These are phyloP conservation scores for Mycena pura DNA, from an alignment of 768 basidiomycete species.

Conservation along the genomic window DNA sequence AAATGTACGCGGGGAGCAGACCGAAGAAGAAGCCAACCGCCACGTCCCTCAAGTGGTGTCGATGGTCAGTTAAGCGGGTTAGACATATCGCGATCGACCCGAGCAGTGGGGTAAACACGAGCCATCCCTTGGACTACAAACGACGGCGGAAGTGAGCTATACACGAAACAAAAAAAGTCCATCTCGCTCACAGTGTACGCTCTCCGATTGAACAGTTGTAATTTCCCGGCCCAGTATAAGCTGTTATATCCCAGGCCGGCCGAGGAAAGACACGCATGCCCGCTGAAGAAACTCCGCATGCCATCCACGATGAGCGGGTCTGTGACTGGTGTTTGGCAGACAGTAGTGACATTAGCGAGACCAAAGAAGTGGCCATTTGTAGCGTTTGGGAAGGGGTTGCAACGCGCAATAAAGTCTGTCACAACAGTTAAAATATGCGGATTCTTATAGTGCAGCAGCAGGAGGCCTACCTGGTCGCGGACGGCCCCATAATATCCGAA, in stretches of 20 bases:
- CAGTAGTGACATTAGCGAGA: conserved; percentile 30
- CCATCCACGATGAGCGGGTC: conserved; percentile 31
- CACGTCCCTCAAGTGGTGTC: conserved; percentile 31
- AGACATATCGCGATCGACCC: conserved; percentile 32
- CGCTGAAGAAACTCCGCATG: conserved; percentile 36
- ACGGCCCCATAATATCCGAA: conserved; percentile 28
- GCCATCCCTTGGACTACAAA: conserved; percentile 32
- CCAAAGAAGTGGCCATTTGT: conserved; percentile 29
- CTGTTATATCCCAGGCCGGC: conserved; percentile 27
- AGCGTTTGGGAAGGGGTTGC: conserved; percentile 27
- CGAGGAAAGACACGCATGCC: conserved; percentile 34
- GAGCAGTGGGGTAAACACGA: conserved; percentile 29
- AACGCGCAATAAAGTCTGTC: conserved; percentile 32
- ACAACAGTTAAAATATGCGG: not conserved
- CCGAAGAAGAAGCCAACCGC: conserved; percentile 28
- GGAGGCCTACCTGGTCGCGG: conserved; percentile 29
- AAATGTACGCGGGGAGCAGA: conserved; percentile 22
- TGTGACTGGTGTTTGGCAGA: conserved; percentile 28
- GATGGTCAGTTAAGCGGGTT: conserved; percentile 33
- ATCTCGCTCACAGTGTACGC: conserved; percentile 24
- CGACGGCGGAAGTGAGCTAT: not conserved
- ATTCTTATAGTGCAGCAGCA: not conserved
- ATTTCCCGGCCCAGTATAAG: conserved; percentile 32
- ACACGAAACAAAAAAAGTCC: not conserved
- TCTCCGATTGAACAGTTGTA: conserved; percentile 30